Evolutionary conservation across 495 filamentous ascomycete species (phyloP).

Genomic region (Sphaerosporella brunnea): DNA sequence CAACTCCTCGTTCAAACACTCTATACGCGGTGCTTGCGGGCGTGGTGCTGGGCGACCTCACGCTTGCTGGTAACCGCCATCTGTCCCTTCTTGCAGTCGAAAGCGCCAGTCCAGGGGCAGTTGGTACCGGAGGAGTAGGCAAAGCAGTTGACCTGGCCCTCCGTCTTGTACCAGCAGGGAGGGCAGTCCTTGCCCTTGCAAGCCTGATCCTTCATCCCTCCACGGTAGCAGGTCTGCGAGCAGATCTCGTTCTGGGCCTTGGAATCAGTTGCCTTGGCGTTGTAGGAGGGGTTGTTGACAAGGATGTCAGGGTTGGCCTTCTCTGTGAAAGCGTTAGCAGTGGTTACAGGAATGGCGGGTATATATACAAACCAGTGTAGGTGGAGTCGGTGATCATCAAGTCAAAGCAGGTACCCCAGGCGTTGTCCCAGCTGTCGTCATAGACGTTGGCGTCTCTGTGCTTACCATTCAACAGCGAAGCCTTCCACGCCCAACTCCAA

Average conservation of each 20-base stretch:
- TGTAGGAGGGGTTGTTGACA: not conserved
- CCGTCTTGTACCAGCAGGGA: constrained; percentile 21
- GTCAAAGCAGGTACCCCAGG: constrained; percentile 15
- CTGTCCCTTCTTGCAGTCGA: constrained; percentile 15
- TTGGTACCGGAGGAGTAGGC: constrained; percentile 12
- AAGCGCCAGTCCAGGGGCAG: constrained; percentile 23
- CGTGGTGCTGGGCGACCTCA: not conserved
- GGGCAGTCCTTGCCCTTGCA: constrained; percentile 18
- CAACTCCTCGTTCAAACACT: no score
- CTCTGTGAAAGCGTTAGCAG: not conserved
- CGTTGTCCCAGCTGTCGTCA: constrained; percentile 6
- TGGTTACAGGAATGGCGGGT: not conserved
- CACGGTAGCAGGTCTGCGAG: constrained; percentile 12
- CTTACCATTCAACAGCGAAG: constrained; percentile 10
- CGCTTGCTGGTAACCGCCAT: not conserved
- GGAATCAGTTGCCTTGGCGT: not conserved
- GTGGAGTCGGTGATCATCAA: constrained; percentile 6
- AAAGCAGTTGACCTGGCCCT: constrained; percentile 13
- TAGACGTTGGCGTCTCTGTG: constrained; percentile 6
- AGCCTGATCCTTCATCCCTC: constrained; percentile 14
- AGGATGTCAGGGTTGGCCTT: not conserved
- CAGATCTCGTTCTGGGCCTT: constrained; percentile 1
- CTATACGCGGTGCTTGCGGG: constrained; percentile 3
- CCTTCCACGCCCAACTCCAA: constrained; percentile 16
- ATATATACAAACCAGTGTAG: not conserved